Conservation (phyloP, 768 basidiomycete species). For the Tricholoma saponaceum region DNA sequence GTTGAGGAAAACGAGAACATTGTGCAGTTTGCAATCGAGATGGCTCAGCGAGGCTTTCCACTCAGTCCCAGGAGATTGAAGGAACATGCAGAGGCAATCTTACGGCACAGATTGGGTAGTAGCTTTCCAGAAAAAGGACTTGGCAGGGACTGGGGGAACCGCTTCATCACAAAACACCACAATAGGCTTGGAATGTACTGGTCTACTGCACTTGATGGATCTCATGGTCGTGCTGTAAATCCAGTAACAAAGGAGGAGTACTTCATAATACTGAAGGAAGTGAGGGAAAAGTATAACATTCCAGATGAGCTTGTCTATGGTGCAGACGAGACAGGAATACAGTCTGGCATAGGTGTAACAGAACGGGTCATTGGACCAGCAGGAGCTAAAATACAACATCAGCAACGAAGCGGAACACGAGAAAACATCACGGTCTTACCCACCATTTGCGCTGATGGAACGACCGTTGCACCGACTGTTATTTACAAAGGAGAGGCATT, state of each 20-base stretch:
- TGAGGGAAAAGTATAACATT: slow-evolving; percentile 1
- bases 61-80: no score
- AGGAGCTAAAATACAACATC: slow-evolving; percentile 17
- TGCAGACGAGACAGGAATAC: slow-evolving; percentile 17
- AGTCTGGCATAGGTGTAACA: slow-evolving; percentile 1
- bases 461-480: slow-evolving; percentile 22
- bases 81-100: no score
- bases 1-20: no score
- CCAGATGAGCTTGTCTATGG: slow-evolving; percentile 16
- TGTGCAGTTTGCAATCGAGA: no score
- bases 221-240: no score
- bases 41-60: neutral
- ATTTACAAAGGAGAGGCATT: slow-evolving; percentile 37
- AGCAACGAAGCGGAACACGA: slow-evolving; percentile 18
- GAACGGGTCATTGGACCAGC: slow-evolving; percentile 25
- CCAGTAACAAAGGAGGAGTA: no score
- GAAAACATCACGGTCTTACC: slow-evolving; percentile 34
- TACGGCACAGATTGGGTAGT: no score
- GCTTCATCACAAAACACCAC: no score
- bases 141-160: no score
- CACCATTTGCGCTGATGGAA: slow-evolving; percentile 38
- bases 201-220: no score
- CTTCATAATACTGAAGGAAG: slow-evolving; percentile 6
- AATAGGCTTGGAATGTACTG: no score
- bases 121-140: no score